Evolutionary conservation across 2,329 filamentous ascomycete species (phyloP).

Genomic region (Orbilia brochopaga): DNA sequence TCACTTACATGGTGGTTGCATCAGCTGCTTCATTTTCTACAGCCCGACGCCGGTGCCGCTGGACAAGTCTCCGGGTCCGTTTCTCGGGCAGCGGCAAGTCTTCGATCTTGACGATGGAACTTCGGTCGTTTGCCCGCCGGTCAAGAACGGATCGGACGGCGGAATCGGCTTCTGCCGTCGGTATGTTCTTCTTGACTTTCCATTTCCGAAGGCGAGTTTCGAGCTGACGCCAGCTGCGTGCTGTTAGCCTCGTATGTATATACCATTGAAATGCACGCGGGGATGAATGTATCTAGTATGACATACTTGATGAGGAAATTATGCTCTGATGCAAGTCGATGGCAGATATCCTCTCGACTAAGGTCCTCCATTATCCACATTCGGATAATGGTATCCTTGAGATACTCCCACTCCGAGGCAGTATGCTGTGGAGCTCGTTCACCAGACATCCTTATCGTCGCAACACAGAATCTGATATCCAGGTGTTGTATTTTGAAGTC

Average conservation of each 20-base stretch:
- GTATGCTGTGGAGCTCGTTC: conserved; percentile 4
- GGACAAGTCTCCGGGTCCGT: neutral
- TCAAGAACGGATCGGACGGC: neutral
- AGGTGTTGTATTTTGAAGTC: neutral
- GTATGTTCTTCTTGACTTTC: conserved; percentile 1
- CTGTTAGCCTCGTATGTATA: neutral
- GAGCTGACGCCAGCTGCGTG: conserved; percentile 2
- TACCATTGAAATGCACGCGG: too few relatives aligned
- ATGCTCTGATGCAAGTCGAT: neutral
- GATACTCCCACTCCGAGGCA: conserved; percentile 1
- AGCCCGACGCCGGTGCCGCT: neutral
- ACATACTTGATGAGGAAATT: conserved; percentile 2
- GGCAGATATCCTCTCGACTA: conserved; percentile 1
- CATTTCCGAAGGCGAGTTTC: neutral
- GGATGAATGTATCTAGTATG: too few relatives aligned
- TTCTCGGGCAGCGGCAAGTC: neutral
- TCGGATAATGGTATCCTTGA: neutral
- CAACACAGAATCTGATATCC: neutral
- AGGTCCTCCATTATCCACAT: neutral
- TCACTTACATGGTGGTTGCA: neutral
- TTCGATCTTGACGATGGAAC: conserved; percentile 1
- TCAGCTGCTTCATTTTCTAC: neutral
- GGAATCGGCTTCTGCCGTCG: neutral
- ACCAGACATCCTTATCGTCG: neutral
- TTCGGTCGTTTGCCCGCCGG: neutral